Conservation (phyloP, 177 flowering plant species). For the Vitis hybrid region DNA sequence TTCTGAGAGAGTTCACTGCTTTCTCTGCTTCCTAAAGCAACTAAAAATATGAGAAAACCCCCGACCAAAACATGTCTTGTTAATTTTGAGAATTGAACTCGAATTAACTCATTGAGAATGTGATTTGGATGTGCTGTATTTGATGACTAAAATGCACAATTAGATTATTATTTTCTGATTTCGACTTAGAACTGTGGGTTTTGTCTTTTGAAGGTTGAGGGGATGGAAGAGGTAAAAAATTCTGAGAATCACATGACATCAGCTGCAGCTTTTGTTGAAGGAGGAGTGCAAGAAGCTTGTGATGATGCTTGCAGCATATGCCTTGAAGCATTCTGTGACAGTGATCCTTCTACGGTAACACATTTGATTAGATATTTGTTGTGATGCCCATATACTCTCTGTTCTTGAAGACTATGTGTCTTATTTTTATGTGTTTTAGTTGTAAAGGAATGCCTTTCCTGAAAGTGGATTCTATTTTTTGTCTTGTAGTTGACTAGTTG, state of each 20-base stretch:
- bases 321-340: conserved; percentile 76
- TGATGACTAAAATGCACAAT: not conserved
- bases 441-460: not conserved
- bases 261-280: conserved; percentile 91
- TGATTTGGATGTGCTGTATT: not conserved
- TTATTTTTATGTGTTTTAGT: not conserved
- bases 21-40: no score
- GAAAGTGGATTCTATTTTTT: conserved; percentile 2
- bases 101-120: not conserved
- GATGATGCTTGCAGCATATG: conserved; percentile 97
- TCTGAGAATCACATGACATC: conserved; percentile 57
- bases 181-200: not conserved
- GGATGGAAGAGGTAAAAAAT: conserved; percentile 52
- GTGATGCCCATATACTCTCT: not conserved
- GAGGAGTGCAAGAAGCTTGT: conserved; percentile 86
- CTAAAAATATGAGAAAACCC: no score
- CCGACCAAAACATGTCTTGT: no score
- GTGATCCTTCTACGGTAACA: conserved; percentile 77
- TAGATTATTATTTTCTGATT: not conserved
- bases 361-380: not conserved
- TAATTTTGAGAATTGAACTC: no score
- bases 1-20: no score
- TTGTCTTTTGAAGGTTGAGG: conserved; percentile 25
- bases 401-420: not conserved
- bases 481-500: conserved; percentile 70